Evolutionary conservation across 257 asterid genomes (phyloP).

Genomic region (Rauvolfia tetraphylla): DNA sequence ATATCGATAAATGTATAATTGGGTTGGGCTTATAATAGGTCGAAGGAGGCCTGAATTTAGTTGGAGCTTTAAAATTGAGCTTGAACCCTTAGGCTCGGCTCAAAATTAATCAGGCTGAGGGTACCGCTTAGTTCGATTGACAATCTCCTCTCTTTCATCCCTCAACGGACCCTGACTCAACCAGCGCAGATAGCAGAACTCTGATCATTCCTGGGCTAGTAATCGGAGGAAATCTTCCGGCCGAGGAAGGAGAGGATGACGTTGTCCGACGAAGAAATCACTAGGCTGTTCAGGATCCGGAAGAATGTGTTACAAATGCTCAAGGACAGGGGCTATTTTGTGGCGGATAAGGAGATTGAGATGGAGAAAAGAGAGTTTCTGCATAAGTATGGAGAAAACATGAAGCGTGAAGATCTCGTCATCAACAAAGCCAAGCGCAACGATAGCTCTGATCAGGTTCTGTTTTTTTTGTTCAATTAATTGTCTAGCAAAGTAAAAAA

Average conservation of each 20-base stretch:
- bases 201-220: no score
- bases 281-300: slow-evolving; percentile 24
- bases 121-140: no score
- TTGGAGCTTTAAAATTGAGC: no score
- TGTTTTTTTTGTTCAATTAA: neutral
- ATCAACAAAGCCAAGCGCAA: slow-evolving; percentile 46
- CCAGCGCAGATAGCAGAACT: no score
- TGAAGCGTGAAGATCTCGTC: slow-evolving; percentile 75
- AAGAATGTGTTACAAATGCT: slow-evolving; percentile 35
- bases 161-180: no score
- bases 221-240: neutral
- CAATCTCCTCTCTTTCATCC: no score
- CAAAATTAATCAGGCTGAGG: no score
- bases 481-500: neutral
- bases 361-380: slow-evolving; percentile 24
- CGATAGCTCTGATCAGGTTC: slow-evolving; percentile 55
- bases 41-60: no score
- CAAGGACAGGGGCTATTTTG: slow-evolving; percentile 31
- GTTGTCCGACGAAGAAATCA: slow-evolving; percentile 22
- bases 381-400: slow-evolving; percentile 55
- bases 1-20: no score
- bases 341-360: slow-evolving; percentile 30
- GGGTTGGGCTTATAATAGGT: no score
- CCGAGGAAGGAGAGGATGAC: slow-evolving; percentile 13
- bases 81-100: no score